These are phyloP conservation scores for Phoenix roebelenii DNA, from an alignment of 176 grass and related monocot species.

Conservation along the genomic window DNA sequence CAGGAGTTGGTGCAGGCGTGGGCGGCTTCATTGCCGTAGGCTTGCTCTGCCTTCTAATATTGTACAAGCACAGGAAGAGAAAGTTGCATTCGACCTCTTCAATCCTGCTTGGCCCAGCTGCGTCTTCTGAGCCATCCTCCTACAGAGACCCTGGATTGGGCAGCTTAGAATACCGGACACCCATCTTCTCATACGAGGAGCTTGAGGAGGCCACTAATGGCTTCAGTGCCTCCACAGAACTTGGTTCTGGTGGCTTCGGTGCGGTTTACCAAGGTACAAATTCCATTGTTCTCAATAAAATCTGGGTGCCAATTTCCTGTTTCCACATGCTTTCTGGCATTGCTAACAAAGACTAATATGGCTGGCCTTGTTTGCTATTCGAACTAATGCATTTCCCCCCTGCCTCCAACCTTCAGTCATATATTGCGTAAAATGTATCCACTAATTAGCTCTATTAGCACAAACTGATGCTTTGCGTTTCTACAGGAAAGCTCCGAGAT, in stretches of 20 bases:
- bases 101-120: conserved; percentile 8
- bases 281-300: too few species aligned
- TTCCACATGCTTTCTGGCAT: too few species aligned
- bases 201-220: conserved; percentile 64
- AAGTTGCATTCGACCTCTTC: conserved; percentile 16
- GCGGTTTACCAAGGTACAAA: conserved; percentile 67
- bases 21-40: neutral
- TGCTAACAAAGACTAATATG: neutral
- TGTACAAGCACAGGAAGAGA: conserved; percentile 29
- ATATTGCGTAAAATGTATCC: too few species aligned
- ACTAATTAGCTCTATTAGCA: neutral
- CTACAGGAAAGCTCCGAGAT: conserved; percentile 56
- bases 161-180: conserved; percentile 19
- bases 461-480: neutral
- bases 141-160: conserved; percentile 36
- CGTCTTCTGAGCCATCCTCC: conserved; percentile 18
- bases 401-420: too few species aligned
- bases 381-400: too few species aligned
- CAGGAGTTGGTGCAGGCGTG: conserved; percentile 15
- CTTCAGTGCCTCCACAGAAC: conserved; percentile 40
- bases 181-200: conserved; percentile 73
- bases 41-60: neutral
- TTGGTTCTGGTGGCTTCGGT: conserved; percentile 62
- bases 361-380: too few species aligned
- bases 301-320: too few species aligned